Base-by-base conservation (phyloP, 441 rosid species). In the Sinapis alba region DNA sequence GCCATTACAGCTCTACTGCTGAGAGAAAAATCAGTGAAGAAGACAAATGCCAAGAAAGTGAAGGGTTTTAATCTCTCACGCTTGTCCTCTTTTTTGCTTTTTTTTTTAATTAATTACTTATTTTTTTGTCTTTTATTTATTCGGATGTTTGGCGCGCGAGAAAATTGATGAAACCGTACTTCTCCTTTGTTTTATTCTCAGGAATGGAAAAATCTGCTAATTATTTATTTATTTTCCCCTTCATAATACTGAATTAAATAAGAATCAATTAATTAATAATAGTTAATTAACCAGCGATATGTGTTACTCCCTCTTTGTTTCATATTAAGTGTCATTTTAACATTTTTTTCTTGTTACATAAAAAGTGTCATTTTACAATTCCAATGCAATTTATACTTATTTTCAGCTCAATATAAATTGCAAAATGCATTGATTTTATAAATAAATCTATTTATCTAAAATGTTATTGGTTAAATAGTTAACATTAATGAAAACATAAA, bases 41-140 rank as follows among this genome's bases (percentile, higher is more conserved):
- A 60, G 84, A 82, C 82, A 72, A 56, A 68, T 54, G 43, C 28
- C 57, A 74, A 5, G 63, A 62, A 72, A 82, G 80, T 57, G 85
- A 79, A 78, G 82, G 84, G 76, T 83, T 81, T 19, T 88, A 53
- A 78, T 83, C 83, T 83, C 83, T 83, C 90, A 88, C 95, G 91
- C 88, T 77, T 84, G 83, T 58, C 72, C 72, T 71, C 69, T 15
- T 47, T 47, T 43, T 47, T 15, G 3, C 7, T 45, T 47, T 47
- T 1, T 15, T 6, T 79, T 4, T 57, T 24, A 6, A 5, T 24
- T 23, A 4, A 23, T 41, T 38, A 1, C 15, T 2, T 57, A n/a
- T n/a, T 1, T 1, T 9, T 6, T 12, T 20, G 76, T 68, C 69
- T 71, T 74, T 65, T 75, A 69, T 27, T 24, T 67, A 28, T 57